phyloP scores from a whole-genome alignment of 2,329 filamentous ascomycete species.

The Arthrinium puccinioides region DNA sequence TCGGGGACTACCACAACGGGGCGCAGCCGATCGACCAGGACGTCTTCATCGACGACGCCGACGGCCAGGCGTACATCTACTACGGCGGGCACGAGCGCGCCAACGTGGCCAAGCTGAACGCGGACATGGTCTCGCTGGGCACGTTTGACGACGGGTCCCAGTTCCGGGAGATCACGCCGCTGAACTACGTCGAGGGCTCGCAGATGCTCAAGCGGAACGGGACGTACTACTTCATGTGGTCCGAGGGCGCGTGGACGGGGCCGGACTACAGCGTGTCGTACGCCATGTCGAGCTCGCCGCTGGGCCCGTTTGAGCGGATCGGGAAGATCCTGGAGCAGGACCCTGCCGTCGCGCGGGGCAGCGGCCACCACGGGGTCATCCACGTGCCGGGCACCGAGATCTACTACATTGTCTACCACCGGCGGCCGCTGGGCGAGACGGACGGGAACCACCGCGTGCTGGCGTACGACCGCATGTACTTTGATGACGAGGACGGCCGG shows the following conservation, averaged over 20 bases:
- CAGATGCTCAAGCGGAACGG: conserved; percentile 35
- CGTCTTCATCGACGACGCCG: conserved; percentile 34
- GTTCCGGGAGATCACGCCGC: conserved; percentile 37
- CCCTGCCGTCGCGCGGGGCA: conserved; percentile 23
- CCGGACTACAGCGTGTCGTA: conserved; percentile 38
- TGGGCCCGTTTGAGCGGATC: conserved; percentile 31
- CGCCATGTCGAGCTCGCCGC: conserved; percentile 29
- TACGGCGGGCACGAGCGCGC: conserved; percentile 35
- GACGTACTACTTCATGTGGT: conserved; percentile 37
- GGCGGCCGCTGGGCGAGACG: conserved; percentile 33
- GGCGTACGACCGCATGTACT: conserved; percentile 41
- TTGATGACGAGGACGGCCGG: conserved; percentile 24
- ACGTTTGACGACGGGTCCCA: conserved; percentile 29
- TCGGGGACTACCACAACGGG: conserved; percentile 34
- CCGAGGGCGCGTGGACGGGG: conserved; percentile 36
- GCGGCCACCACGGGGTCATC: conserved; percentile 34
- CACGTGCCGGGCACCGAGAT: conserved; percentile 27
- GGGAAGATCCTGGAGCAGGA: conserved; percentile 30
- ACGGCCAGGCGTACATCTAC: conserved; percentile 33
- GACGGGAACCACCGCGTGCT: conserved; percentile 37
- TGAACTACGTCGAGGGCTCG: conserved; percentile 34
- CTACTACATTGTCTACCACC: conserved; percentile 39
- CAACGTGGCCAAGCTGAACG: conserved; percentile 32
- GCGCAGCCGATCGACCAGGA: conserved; percentile 41
- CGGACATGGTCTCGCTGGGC: conserved; percentile 35